Evolutionary conservation across 2,329 filamentous ascomycete species (phyloP).

Genomic region (Monilinia aucupariae): DNA sequence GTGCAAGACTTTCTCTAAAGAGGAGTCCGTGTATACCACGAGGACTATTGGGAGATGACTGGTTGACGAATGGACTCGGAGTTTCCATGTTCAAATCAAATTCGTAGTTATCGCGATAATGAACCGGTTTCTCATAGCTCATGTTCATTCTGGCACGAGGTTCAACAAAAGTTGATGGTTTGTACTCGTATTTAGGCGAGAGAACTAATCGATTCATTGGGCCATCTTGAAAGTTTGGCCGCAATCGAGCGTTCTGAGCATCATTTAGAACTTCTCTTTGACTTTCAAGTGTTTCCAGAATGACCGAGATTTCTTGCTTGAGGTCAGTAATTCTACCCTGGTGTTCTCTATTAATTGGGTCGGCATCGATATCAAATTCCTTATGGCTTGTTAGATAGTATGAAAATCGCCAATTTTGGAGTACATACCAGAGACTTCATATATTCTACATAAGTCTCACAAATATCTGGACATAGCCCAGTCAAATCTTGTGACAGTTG

Average conservation of each 20-base stretch:
- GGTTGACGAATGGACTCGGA: neutral
- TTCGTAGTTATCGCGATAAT: neutral
- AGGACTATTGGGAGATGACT: slow-evolving; percentile 4
- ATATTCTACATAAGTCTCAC: slow-evolving; percentile 24
- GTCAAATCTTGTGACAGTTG: slow-evolving; percentile 21
- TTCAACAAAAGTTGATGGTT: neutral
- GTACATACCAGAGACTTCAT: slow-evolving; percentile 22
- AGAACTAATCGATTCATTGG: neutral
- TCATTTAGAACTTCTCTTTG: slow-evolving; percentile 19
- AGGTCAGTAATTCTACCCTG: slow-evolving; percentile 24
- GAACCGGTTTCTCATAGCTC: neutral
- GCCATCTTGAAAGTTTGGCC: neutral
- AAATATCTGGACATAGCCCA: slow-evolving; percentile 19
- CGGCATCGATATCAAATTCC: slow-evolving; percentile 24
- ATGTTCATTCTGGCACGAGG: neutral
- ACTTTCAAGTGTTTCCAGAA: slow-evolving; percentile 22
- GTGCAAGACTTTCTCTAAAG: slow-evolving; percentile 20
- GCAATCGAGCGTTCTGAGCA: neutral
- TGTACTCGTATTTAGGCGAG: neutral
- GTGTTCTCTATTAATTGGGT: slow-evolving; percentile 25
- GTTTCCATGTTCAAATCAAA: neutral
- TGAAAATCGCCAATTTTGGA: too few species aligned
- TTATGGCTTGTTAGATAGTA: slow-evolving; percentile 9
- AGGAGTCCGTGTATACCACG: slow-evolving; percentile 24
- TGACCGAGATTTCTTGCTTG: slow-evolving; percentile 27